A percentile compares a stretch with the other conserved stretches of the same genome.
These are phyloP conservation scores for Fusarium verrucosum DNA, from an alignment of 2,329 filamentous ascomycete genomes.

Conservation along the genomic window DNA sequence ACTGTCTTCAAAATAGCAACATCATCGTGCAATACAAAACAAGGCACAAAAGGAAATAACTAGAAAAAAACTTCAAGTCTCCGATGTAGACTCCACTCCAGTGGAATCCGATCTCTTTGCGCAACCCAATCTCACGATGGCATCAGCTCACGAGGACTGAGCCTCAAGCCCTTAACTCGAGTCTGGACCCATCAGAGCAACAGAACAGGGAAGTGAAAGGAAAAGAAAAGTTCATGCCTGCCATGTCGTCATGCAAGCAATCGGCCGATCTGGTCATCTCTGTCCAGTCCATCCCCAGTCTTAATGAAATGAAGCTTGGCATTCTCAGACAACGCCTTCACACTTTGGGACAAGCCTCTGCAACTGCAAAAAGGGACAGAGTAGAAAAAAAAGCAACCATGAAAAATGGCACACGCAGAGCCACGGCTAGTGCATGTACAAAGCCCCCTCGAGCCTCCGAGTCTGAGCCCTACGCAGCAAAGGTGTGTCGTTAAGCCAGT, in stretches of 20 bases:
- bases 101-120: conserved; percentile 29
- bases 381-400: conserved; percentile 10
- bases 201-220: conserved; percentile 8
- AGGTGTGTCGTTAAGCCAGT: conserved; percentile 34
- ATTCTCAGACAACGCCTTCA: conserved; percentile 25
- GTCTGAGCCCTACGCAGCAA: conserved; percentile 7
- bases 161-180: conserved; percentile 14
- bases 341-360: conserved; percentile 31
- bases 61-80: background rate
- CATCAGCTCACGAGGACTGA: conserved; percentile 37
- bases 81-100: conserved; percentile 23
- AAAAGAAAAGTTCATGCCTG: conserved; percentile 18
- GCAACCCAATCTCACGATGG: conserved; percentile 44
- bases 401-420: conserved; percentile 19
- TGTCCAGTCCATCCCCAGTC: conserved; percentile 12
- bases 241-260: conserved; percentile 36
- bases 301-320: conserved; percentile 39
- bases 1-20: background rate
- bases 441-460: background rate
- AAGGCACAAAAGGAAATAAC: background rate
- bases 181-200: background rate
- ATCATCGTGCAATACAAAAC: conserved; percentile 4
- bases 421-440: conserved; percentile 7
- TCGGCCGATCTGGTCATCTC: conserved; percentile 39
- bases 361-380: conserved; percentile 4